Base-by-base conservation (phyloP, 805 yeast genomes). In the Ascoidea asiatica region DNA sequence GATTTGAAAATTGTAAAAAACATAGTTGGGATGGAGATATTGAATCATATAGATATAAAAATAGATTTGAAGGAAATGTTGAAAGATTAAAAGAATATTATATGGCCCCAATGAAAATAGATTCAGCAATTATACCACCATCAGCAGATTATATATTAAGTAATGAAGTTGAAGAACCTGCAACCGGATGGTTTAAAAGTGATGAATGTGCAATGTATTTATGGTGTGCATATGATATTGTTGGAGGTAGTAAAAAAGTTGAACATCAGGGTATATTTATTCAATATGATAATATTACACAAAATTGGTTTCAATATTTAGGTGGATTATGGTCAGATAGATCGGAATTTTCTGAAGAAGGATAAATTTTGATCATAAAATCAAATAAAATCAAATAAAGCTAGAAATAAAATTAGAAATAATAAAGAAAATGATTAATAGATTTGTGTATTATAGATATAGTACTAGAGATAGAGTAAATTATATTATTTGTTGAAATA, bases 121-220 rank as follows among this genome's bases (percentile, higher is more conserved):
- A 60, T 7, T 58, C 65, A 18, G 75, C 72, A 1, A 52, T 77
- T 15, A 61, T 73, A 13, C 81, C 81, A 11, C 76, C 75, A 19
- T 65, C 65, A 4, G 65, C 67, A 39, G 65, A 62, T 39, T 63
- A 61, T 46, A 65, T 69, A 41, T 59, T 58, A 19, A 58, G 42
- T 11, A 38, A 43, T 7, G 36, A 38, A 18, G 17, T 20, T 17
- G 1, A 33, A 1, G 41, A 42, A 3, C 18, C 41, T 7, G 46
- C 40, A 5, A 39, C 13, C 35, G 48, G 50, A 15, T 47, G 50
- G 50, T 42, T 45, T 21, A 38, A 42, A 21, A 18, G 19, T 3
- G 15, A 13, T 19, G 44, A 45, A 39, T 47, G 50, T 22, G 41
- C 18, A 5, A 19, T 41, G 5, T 47, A 47, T 44, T 22, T 18